Evolutionary conservation across 768 basidiomycete species (phyloP), one percentile per base, ranked within the genome.

Genomic region (Kwoniella dejecticola): DNA sequence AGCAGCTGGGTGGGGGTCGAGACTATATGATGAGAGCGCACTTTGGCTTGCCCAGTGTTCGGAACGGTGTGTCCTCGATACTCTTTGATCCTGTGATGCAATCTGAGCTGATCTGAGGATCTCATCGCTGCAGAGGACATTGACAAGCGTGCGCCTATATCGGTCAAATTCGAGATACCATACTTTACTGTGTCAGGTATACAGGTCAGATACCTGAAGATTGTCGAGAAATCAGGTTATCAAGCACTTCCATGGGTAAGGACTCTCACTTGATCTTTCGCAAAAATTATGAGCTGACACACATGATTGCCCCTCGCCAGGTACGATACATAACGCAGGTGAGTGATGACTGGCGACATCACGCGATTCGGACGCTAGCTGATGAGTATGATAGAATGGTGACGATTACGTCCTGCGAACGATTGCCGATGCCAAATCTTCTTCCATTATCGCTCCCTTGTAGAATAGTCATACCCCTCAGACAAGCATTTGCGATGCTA

Each of bases 171-270:
- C 66, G 95, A 98, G 81, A 97, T 99, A 41, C 95, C 96, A 0
- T 98, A 98, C 81, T 98, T 97, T 78, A 98, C 95, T 0, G 92
- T 96, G n/a, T 94, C 92, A 0, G 94, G 94, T 3, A 93, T 97
- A 60, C 95, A 97, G 80, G 96, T 99, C 13, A 86, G 96, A 52
- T 98, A 98, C 79, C 84, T 99, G 65, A 98, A 98, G 80, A 92
- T 99, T 53, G 93, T 98, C 0, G 96, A 99, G 81, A 98, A 98
- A 84, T 91, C 90, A 63, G 96, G 93, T 19, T 98, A 99, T 79
- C 48, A 50, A 29, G 60, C 50, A 46, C 27, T 47, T 26, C 46
- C 26, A 27, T 24, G 3, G 10, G 4, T 47, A 11, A 24, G 46
- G 11, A 8, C 24, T 27, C 23, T 47, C 46, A 47, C 46, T 11